Percentiles rank a stretch among this genome's conserved stretches.
Conservation (phyloP, 2,329 filamentous ascomycete species). For the Xylaria digitata region DNA sequence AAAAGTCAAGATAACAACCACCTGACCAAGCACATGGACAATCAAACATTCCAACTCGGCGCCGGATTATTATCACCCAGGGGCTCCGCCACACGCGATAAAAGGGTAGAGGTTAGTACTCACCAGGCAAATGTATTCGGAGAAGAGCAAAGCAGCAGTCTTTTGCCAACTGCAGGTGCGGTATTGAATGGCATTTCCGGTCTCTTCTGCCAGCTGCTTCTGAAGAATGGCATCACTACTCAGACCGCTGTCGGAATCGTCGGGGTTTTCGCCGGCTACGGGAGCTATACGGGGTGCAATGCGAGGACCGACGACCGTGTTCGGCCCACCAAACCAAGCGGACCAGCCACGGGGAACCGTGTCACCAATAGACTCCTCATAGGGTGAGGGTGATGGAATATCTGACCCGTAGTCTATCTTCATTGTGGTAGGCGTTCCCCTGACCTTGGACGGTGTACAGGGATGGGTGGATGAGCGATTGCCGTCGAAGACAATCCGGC, state of each 20-base stretch:
- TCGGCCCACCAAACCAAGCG: slow-evolving; percentile 54
- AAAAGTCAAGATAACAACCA: not conserved
- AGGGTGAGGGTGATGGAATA: slow-evolving; percentile 36
- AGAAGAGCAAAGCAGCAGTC: slow-evolving; percentile 90
- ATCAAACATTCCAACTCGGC: not conserved
- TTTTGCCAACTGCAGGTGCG: slow-evolving; percentile 95
- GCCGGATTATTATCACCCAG: not conserved
- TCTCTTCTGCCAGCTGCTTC: slow-evolving; percentile 80
- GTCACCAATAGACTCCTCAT: slow-evolving; percentile 65
- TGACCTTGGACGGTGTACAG: not conserved
- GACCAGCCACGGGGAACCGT: slow-evolving; percentile 49
- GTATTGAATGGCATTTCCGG: slow-evolving; percentile 85
- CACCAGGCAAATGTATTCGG: slow-evolving; percentile 89
- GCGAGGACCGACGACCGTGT: slow-evolving; percentile 61
- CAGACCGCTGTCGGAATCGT: slow-evolving; percentile 58
- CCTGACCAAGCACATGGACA: not conserved
- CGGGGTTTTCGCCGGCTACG: slow-evolving; percentile 33
- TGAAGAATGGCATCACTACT: slow-evolving; percentile 61
- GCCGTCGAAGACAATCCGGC: not conserved
- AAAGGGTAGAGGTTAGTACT: slow-evolving; percentile 32
- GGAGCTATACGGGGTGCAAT: slow-evolving; percentile 58
- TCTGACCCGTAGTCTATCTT: slow-evolving; percentile 44
- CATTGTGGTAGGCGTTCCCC: slow-evolving; percentile 21
- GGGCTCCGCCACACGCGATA: not conserved
- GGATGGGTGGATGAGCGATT: not conserved